Conservation (phyloP, 768 basidiomycete genomes). For the Mycena vulgaris region DNA sequence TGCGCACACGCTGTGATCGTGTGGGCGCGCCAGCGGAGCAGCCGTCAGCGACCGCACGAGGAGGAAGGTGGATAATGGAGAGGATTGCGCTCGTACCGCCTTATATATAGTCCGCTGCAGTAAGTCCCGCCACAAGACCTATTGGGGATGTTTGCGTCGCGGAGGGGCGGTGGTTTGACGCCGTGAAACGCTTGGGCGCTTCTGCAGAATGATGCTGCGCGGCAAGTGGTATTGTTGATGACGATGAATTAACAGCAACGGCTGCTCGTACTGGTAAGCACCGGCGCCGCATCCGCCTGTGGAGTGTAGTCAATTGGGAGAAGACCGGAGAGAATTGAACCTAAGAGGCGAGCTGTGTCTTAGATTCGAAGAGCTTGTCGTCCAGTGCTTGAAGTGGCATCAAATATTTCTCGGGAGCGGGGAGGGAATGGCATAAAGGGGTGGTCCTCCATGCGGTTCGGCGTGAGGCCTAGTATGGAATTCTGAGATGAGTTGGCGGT, state of each 20-base stretch:
- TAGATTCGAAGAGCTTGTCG: not conserved
- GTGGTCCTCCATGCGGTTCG: not conserved
- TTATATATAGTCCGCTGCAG: not conserved
- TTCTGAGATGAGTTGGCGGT: not conserved
- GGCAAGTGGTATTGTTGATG: not conserved
- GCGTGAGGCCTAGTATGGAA: not conserved
- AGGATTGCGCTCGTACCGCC: not conserved
- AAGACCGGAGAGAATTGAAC: no score
- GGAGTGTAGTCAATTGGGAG: no score
- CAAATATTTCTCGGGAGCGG: not conserved
- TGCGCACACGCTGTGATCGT: slow-evolving; percentile 15
- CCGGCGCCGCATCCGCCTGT: no score
- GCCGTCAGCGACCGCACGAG: not conserved
- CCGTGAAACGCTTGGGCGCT: not conserved
- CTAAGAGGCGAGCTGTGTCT: no score
- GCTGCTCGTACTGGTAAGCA: no score
- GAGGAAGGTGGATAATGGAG: not conserved
- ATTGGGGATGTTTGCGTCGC: not conserved
- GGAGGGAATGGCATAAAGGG: not conserved
- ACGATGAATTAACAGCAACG: no score
- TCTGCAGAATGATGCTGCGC: not conserved
- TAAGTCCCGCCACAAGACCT: not conserved
- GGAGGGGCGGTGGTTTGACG: not conserved
- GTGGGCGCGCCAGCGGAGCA: slow-evolving; percentile 1
- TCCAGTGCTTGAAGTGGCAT: not conserved